Conservation (phyloP, 148 eudicot species). For the Vaccinium vitisidaea region DNA sequence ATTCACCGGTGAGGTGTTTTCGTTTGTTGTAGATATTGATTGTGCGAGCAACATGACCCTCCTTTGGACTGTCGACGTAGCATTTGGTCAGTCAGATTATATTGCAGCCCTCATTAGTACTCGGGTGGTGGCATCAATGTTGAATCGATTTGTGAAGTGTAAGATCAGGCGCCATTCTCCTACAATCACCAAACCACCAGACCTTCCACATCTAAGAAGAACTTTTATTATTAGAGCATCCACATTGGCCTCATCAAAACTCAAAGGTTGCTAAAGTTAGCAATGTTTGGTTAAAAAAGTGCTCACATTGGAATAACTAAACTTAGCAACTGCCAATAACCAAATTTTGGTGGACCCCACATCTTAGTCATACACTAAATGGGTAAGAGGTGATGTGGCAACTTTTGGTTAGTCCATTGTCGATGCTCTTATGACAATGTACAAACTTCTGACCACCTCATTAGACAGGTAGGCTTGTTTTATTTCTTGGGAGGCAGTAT, state of each 20-base stretch:
- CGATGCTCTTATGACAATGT: background rate
- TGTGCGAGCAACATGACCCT: background rate
- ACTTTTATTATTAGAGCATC: no score
- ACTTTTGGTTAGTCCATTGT: no score
- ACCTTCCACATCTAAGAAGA: background rate
- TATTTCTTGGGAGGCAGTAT: background rate
- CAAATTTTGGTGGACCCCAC: no score
- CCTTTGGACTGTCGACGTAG: background rate
- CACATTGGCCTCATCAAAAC: no score
- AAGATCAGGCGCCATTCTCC: background rate
- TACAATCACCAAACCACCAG: background rate
- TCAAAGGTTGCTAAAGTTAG: no score
- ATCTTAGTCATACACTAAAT: no score
- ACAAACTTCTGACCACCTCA: background rate
- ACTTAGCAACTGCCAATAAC: no score
- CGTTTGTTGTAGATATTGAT: background rate
- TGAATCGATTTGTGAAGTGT: background rate
- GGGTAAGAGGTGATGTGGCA: no score
- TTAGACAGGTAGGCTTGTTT: background rate
- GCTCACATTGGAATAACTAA: no score
- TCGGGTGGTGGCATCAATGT: background rate
- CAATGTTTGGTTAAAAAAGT: no score
- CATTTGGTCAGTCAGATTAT: background rate
- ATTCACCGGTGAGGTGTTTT: background rate
- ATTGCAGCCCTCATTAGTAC: background rate